Conservation (phyloP, 2,329 filamentous ascomycete genomes). For the Sclerotinia minor region DNA sequence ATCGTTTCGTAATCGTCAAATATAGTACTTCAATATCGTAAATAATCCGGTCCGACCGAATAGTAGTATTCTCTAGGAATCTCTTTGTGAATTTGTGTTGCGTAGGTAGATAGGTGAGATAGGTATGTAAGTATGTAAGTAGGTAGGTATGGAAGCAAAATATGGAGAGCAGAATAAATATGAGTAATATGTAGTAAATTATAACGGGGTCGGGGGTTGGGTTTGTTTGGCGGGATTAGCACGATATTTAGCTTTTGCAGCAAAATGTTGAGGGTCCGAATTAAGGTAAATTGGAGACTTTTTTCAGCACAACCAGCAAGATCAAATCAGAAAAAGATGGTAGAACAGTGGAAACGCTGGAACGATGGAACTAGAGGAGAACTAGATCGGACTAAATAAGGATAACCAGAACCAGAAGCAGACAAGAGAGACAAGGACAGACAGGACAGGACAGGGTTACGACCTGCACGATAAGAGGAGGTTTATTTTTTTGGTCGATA, state of each 20-base stretch:
- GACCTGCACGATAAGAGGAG: constrained; percentile 9
- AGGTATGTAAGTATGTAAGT: neutral
- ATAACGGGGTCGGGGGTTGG: neutral
- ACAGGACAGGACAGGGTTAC: neutral
- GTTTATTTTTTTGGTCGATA: neutral
- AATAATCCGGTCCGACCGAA: constrained; percentile 4
- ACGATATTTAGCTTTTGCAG: neutral
- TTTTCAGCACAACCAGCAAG: neutral
- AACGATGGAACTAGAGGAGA: neutral
- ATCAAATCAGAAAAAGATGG: neutral
- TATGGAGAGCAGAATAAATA: constrained; percentile 5
- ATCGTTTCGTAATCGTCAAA: neutral
- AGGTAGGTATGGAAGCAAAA: neutral
- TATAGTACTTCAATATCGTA: neutral
- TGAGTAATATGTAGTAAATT: neutral
- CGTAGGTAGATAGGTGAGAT: neutral
- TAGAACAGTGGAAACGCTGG: neutral
- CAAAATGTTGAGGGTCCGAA: constrained; percentile 17
- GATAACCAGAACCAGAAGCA: too few species aligned
- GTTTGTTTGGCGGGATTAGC: neutral
- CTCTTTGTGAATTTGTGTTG: constrained; percentile 1
- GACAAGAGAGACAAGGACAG: too few species aligned
- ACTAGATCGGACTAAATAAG: neutral
- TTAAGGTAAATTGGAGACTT: neutral
- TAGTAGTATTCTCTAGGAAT: neutral